Base-by-base conservation (phyloP, 2,329 filamentous ascomycete species). In the Fusarium begoniae region DNA sequence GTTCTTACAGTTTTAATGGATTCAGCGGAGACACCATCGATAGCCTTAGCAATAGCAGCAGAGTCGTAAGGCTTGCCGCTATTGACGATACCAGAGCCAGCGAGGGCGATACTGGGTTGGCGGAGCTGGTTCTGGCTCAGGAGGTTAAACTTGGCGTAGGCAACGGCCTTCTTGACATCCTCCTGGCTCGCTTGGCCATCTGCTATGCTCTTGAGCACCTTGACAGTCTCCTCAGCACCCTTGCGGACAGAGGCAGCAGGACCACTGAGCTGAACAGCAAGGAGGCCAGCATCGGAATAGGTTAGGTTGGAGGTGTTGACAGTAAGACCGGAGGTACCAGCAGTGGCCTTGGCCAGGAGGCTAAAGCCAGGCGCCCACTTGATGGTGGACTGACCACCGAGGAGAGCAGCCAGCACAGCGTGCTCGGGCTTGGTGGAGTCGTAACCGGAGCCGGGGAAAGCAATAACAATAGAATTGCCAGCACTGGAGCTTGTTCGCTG, bases 321-420 rank as follows among this genome's bases (percentile, higher is more conserved):
- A 58, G 87, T 88, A 73, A 93, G 90, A 75, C 91, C 90, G 43
- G 91, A 87, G 79, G 90, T 87, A 51, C 89, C 87, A 71, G 91
- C 87, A 65, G 91, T 89, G 70, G 92, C 92, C 88, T 98, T 95
- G 81, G 93, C 89, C 69, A 99, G 90, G 71, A 98, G 89, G 68
- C 94, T 96, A 89, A 98, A 98, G 79, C 96, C 96, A 73, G 94
- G 86, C 59, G 94, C 92, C 96, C 96, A 99, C 88, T 98, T 99
- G 88, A 98, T 95, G 84, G 87, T 93, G 62, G 95, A 93, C 84
- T 97, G 87, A 71, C 96, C 96, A 81, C 96, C 96, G 59, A 99
- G 93, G 26, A 99, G 91, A 74, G 95, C 91, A 66, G 93, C 91
- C 64, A 99, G 91, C 73, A 99, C 95, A 73, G 93, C 90, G 74